These are phyloP conservation scores for Monilinia polystroma DNA, from an alignment of 2,329 filamentous ascomycete species.

Conservation along the genomic window DNA sequence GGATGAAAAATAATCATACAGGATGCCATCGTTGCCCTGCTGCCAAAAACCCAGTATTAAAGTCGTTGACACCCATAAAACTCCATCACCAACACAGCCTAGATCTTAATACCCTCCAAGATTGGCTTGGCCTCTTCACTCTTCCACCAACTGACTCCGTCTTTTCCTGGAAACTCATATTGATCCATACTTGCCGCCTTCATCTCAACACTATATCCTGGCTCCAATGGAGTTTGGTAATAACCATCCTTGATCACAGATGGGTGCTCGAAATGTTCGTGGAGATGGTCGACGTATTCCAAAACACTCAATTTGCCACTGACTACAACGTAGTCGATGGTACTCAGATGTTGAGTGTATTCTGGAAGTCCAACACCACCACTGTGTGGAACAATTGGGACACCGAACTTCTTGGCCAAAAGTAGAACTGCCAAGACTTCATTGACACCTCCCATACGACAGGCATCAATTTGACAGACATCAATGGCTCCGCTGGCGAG, in stretches of 20 bases:
- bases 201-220: constrained; percentile 94
- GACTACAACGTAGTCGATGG: constrained; percentile 89
- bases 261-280: constrained; percentile 89
- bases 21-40: constrained; percentile 39
- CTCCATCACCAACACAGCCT: constrained; percentile 16
- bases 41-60: constrained; percentile 35
- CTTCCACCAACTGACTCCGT: constrained; percentile 80
- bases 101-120: constrained; percentile 40
- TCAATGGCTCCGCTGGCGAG: constrained; percentile 78
- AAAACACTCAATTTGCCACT: constrained; percentile 77
- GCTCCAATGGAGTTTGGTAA: constrained; percentile 78
- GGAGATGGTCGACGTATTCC: constrained; percentile 90
- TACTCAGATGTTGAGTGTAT: constrained; percentile 90
- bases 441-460: constrained; percentile 85
- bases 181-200: constrained; percentile 81
- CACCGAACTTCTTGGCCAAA: constrained; percentile 68
- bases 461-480: constrained; percentile 87
- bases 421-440: constrained; percentile 88
- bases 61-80: constrained; percentile 30
- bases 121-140: constrained; percentile 52
- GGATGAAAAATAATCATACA: constrained; percentile 28
- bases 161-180: constrained; percentile 69
- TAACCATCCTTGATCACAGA: constrained; percentile 78
- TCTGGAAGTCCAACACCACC: constrained; percentile 89
- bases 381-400: constrained; percentile 85